Evolutionary conservation across 2,329 filamentous ascomycete species (phyloP).

Genomic region (Aspergillus tubingensis): DNA sequence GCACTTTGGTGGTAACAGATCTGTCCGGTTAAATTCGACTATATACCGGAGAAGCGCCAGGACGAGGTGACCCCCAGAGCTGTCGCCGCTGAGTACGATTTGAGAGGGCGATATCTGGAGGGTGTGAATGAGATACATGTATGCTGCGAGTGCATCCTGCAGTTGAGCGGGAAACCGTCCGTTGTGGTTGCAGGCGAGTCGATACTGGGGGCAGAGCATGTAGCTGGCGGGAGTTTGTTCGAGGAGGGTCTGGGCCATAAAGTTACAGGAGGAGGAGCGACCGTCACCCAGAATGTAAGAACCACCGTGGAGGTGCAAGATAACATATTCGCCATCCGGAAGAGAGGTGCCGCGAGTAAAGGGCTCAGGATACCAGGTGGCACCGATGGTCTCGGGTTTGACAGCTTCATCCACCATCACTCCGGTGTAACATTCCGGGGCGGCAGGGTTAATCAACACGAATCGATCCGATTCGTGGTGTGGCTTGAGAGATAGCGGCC

Average conservation of each 20-base stretch:
- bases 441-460: slow-evolving; percentile 16
- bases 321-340: slow-evolving; percentile 14
- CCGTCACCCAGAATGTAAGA: slow-evolving; percentile 22
- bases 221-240: slow-evolving; percentile 12
- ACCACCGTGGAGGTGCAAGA: slow-evolving; percentile 24
- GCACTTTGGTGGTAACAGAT: slow-evolving; percentile 18
- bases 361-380: slow-evolving; percentile 20
- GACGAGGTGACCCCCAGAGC: slow-evolving; percentile 25
- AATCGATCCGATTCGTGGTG: slow-evolving; percentile 14
- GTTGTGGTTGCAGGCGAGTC: slow-evolving; percentile 21
- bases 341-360: slow-evolving; percentile 1
- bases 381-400: slow-evolving; percentile 18
- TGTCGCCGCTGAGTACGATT: slow-evolving; percentile 28
- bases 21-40: slow-evolving; percentile 2
- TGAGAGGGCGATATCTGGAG: slow-evolving; percentile 22
- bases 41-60: slow-evolving; percentile 27
- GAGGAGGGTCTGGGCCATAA: slow-evolving; percentile 18
- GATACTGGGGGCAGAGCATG: slow-evolving; percentile 24
- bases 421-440: slow-evolving; percentile 12
- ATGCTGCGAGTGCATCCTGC: slow-evolving; percentile 27
- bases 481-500: slow-evolving; percentile 16
- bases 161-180: slow-evolving; percentile 27
- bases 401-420: slow-evolving; percentile 14
- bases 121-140: slow-evolving; percentile 22
- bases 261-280: slow-evolving; percentile 17